Evolutionary conservation across 805 yeast genomes (phyloP).

Genomic region (Kuraishia piskuri): DNA sequence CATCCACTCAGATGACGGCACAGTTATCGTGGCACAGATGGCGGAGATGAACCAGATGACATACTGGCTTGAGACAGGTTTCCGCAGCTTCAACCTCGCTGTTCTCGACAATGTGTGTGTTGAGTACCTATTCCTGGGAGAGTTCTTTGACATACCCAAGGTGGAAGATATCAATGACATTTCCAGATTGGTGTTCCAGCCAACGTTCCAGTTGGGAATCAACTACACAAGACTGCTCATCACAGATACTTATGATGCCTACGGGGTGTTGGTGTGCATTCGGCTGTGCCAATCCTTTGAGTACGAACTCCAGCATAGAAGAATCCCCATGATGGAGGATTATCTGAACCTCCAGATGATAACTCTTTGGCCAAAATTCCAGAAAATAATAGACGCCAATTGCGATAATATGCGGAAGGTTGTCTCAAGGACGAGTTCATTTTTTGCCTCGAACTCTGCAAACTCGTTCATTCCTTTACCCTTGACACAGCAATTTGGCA

Average conservation of each 20-base stretch:
- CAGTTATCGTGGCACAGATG: conserved; percentile 73
- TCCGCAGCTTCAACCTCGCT: conserved; percentile 64
- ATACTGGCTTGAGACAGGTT: conserved; percentile 67
- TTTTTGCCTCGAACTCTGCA: conserved; percentile 15
- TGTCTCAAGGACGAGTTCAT: conserved; percentile 30
- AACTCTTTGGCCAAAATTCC: conserved; percentile 81
- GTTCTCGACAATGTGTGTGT: conserved; percentile 68
- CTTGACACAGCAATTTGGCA: conserved; percentile 74
- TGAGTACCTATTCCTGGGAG: conserved; percentile 66
- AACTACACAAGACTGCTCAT: conserved; percentile 33
- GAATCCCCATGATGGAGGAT: conserved; percentile 63
- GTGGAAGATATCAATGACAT: conserved; percentile 37
- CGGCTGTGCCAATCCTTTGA: conserved; percentile 60
- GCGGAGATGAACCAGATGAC: conserved; percentile 67
- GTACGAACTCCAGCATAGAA: conserved; percentile 57
- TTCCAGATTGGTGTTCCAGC: conserved; percentile 41
- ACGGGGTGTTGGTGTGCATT: conserved; percentile 71
- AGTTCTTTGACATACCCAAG: conserved; percentile 51
- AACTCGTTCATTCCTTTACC: conserved; percentile 41
- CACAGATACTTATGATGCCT: conserved; percentile 52
- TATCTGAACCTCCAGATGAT: conserved; percentile 60
- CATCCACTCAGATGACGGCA: conserved; percentile 42
- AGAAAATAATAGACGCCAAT: conserved; percentile 65
- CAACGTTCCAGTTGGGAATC: conserved; percentile 41
- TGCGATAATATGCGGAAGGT: conserved; percentile 61